Evolutionary conservation across 2,329 filamentous ascomycete genomes (phyloP).

Genomic region (Botrytis elliptica): DNA sequence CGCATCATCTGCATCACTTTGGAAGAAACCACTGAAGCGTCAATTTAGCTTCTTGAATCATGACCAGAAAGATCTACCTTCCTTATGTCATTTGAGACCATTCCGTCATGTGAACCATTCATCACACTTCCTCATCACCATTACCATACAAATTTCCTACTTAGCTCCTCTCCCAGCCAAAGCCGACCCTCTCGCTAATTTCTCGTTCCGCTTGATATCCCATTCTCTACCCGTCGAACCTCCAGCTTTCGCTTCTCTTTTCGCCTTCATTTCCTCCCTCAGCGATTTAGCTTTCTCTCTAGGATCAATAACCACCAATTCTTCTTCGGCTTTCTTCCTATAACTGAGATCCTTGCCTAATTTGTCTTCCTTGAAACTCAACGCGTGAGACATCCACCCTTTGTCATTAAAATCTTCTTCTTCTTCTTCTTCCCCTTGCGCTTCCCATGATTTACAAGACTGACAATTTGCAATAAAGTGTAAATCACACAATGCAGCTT

Average conservation of each 20-base stretch:
- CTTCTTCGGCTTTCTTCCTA: constrained; percentile 87
- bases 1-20: neutral
- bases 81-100: neutral
- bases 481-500: constrained; percentile 79
- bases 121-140: neutral
- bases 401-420: constrained; percentile 59
- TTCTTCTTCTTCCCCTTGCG: constrained; percentile 45
- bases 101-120: neutral
- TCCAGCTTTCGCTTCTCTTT: constrained; percentile 51
- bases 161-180: constrained; percentile 57
- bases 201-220: constrained; percentile 58
- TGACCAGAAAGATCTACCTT: neutral
- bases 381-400: constrained; percentile 81
- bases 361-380: constrained; percentile 86
- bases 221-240: constrained; percentile 54
- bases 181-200: constrained; percentile 53
- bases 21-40: neutral
- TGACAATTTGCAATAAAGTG: constrained; percentile 97
- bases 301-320: constrained; percentile 90
- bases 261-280: constrained; percentile 60
- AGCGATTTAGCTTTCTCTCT: constrained; percentile 76
- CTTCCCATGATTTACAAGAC: constrained; percentile 83
- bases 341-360: constrained; percentile 88
- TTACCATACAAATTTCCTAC: constrained; percentile 36
- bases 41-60: neutral